A percentile compares a stretch with the other conserved stretches of the same genome.
Conservation (phyloP, 2,329 filamentous ascomycete genomes). For the Penicillium sp. region DNA sequence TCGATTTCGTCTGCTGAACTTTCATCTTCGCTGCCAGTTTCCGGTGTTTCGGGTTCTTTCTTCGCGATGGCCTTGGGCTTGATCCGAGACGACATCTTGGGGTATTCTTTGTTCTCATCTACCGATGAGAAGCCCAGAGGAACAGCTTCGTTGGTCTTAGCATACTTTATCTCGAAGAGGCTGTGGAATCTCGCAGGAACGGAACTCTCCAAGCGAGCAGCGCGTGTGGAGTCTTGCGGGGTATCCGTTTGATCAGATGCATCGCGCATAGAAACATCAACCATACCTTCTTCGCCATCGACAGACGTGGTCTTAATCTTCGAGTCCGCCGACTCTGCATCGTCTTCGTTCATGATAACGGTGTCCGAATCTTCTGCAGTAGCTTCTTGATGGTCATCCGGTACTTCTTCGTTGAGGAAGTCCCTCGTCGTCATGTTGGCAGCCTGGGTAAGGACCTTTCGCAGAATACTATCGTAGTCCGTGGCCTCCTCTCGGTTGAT, state of each 20-base stretch:
- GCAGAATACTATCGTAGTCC: slow-evolving; percentile 72
- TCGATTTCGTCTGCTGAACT: slow-evolving; percentile 34
- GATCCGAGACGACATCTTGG: slow-evolving; percentile 57
- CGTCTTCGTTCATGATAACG: slow-evolving; percentile 65
- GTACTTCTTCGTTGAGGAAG: slow-evolving; percentile 60
- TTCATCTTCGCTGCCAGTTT: slow-evolving; percentile 19
- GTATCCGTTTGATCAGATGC: slow-evolving; percentile 42
- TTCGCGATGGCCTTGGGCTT: slow-evolving; percentile 27
- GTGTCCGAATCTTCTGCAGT: slow-evolving; percentile 67
- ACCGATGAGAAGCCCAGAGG: slow-evolving; percentile 72
- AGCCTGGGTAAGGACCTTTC: slow-evolving; percentile 78
- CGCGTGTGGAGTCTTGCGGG: slow-evolving; percentile 22
- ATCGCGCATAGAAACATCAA: slow-evolving; percentile 86
- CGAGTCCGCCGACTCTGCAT: slow-evolving; percentile 68
- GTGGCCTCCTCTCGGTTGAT: slow-evolving; percentile 74
- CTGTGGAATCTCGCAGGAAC: slow-evolving; percentile 69
- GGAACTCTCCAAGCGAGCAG: slow-evolving; percentile 53
- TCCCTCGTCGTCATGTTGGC: slow-evolving; percentile 75
- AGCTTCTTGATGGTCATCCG: slow-evolving; percentile 57
- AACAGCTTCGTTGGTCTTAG: slow-evolving; percentile 62
- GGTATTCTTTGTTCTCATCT: slow-evolving; percentile 63
- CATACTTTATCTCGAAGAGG: slow-evolving; percentile 78
- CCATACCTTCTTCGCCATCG: slow-evolving; percentile 86
- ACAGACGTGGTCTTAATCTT: slow-evolving; percentile 79
- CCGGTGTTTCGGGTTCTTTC: neutral